phyloP scores from a whole-genome alignment of 2,329 filamentous ascomycete species.

The Arthrobotrys sinensis region DNA sequence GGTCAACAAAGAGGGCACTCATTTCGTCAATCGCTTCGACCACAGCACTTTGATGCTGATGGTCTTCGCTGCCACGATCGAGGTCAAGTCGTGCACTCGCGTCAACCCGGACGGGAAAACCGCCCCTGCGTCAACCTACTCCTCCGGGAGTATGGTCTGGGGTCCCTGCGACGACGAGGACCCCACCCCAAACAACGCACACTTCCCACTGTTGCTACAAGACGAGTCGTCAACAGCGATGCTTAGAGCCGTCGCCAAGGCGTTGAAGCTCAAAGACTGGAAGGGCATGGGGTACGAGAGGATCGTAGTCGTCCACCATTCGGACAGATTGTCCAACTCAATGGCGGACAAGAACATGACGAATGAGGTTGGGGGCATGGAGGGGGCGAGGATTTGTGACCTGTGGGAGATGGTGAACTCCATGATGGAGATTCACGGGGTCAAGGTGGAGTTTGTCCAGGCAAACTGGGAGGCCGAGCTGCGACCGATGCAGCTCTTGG shows the following conservation, averaged over 20 bases:
- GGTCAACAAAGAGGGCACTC: neutral
- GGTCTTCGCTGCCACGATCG: neutral
- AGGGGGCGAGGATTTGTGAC: neutral
- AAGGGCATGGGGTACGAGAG: conserved; percentile 21
- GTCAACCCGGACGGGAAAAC: neutral
- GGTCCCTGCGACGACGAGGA: neutral
- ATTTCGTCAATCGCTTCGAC: conserved; percentile 5
- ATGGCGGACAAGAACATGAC: conserved; percentile 3
- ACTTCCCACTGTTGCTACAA: conserved; percentile 24
- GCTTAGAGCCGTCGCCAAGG: conserved; percentile 2
- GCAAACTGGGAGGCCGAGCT: neutral
- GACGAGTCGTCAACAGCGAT: neutral
- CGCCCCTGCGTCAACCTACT: too few relatives aligned
- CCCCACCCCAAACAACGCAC: neutral
- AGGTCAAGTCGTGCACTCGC: neutral
- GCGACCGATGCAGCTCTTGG: neutral
- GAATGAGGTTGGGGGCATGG: conserved; percentile 8
- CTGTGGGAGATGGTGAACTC: conserved; percentile 13
- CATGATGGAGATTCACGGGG: neutral
- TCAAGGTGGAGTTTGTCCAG: neutral
- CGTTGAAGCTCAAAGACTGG: conserved; percentile 15
- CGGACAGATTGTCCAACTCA: neutral
- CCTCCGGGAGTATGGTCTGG: neutral
- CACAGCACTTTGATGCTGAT: conserved; percentile 20
- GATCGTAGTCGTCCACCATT: neutral